A percentile compares a stretch with the other conserved stretches of the same genome.
These are phyloP conservation scores for Schizopora paradoxa DNA, from an alignment of 1,284 basidiomycete genomes.

Conservation along the genomic window DNA sequence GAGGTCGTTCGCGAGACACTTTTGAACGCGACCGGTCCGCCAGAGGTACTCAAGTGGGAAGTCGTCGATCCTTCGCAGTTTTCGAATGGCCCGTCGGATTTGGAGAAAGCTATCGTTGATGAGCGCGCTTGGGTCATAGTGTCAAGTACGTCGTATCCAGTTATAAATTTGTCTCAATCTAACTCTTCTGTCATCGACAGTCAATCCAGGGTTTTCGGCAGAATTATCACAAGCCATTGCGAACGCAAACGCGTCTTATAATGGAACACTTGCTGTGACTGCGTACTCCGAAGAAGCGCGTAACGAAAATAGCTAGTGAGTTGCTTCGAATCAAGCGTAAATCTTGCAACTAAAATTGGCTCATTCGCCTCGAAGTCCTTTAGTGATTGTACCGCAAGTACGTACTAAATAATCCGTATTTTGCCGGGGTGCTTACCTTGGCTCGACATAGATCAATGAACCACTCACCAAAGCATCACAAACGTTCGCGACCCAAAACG, in stretches of 20 bases:
- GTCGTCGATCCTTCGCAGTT: conserved; percentile 36
- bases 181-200: conserved; percentile 23
- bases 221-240: conserved; percentile 29
- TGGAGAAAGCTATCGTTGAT: conserved; percentile 27
- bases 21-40: conserved; percentile 22
- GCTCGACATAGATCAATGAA: conserved; percentile 3
- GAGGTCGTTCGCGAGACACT: conserved; percentile 21
- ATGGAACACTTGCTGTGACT: conserved; percentile 33
- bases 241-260: conserved; percentile 28
- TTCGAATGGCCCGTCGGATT: conserved; percentile 32
- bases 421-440: neutral
- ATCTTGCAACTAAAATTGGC: too few species aligned
- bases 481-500: conserved; percentile 27
- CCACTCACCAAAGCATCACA: conserved; percentile 27
- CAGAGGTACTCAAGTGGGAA: conserved; percentile 35
- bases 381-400: too few species aligned
- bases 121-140: conserved; percentile 33
- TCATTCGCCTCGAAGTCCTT: too few species aligned
- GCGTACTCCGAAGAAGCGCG: conserved; percentile 31
- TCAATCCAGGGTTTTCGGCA: conserved; percentile 35
- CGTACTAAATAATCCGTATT: too few species aligned
- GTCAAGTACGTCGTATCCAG: conserved; percentile 30
- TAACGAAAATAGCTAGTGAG: conserved; percentile 47
- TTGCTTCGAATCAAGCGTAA: conserved; percentile 7
- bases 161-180: conserved; percentile 32